These are phyloP conservation scores for Cydonia oblonga DNA, from an alignment of 331 rosid genomes.

Conservation along the genomic window DNA sequence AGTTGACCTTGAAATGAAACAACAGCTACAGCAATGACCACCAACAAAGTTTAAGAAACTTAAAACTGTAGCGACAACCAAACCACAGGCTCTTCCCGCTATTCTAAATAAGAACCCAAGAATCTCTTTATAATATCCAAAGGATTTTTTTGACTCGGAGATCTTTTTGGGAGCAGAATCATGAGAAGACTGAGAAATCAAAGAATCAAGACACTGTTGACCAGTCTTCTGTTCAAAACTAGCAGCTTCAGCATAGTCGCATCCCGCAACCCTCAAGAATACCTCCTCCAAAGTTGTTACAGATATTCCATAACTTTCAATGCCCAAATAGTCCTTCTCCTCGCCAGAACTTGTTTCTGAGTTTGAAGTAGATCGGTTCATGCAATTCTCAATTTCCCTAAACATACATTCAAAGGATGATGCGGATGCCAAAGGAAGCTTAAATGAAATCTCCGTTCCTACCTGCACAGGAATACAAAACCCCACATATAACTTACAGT, in stretches of 20 bases:
- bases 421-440: slow-evolving; percentile 92
- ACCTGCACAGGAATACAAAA: slow-evolving; percentile 47
- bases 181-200: slow-evolving; percentile 37
- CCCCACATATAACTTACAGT: neutral
- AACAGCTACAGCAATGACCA: slow-evolving; percentile 60
- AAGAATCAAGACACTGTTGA: slow-evolving; percentile 22
- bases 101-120: slow-evolving; percentile 41
- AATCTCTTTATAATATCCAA: slow-evolving; percentile 44
- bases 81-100: slow-evolving; percentile 52
- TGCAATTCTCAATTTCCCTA: slow-evolving; percentile 91
- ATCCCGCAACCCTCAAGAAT: slow-evolving; percentile 88
- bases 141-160: slow-evolving; percentile 26
- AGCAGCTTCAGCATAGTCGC: slow-evolving; percentile 54
- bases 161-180: slow-evolving; percentile 28
- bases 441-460: slow-evolving; percentile 95
- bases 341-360: slow-evolving; percentile 23
- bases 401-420: slow-evolving; percentile 78
- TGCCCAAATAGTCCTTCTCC: slow-evolving; percentile 41
- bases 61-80: slow-evolving; percentile 40
- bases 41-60: slow-evolving; percentile 47
- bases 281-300: slow-evolving; percentile 98
- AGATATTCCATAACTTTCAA: slow-evolving; percentile 94
- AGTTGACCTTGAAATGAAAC: slow-evolving; percentile 58
- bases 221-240: slow-evolving; percentile 31
- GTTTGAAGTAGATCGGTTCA: slow-evolving; percentile 33